Evolutionary conservation across 495 filamentous ascomycete genomes (phyloP).

Genomic region (Aspergillus incahuasiensis): DNA sequence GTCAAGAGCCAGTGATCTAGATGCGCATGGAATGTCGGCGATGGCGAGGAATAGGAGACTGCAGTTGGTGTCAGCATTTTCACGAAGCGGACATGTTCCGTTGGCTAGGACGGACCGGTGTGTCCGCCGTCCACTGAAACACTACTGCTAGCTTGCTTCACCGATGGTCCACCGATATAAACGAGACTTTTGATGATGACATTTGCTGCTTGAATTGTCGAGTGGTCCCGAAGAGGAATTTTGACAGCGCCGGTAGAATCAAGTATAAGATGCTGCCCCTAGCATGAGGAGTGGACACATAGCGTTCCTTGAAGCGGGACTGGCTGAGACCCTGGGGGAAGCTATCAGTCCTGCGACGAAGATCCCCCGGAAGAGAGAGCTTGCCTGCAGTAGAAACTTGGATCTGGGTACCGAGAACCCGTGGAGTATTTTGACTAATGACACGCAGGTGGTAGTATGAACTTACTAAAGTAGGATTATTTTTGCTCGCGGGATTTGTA

Average conservation of each 20-base stretch:
- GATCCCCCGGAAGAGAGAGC: constrained; percentile 7
- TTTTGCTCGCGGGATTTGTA: too few species aligned
- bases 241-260: not conserved
- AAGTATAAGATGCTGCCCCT: not conserved
- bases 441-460: not conserved
- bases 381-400: not conserved
- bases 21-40: not conserved
- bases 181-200: not conserved
- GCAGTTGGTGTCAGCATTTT: not conserved
- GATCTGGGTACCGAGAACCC: not conserved
- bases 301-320: not conserved
- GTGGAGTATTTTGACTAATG: not conserved
- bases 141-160: not conserved
- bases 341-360: constrained; percentile 1
- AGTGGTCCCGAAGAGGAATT: not conserved
- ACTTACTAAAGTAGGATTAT: not conserved
- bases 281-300: not conserved
- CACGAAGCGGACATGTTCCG: constrained; percentile 6
- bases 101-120: constrained; percentile 1
- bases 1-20: not conserved
- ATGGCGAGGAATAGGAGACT: not conserved
- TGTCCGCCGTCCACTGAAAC: not conserved
- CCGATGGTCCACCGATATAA: not conserved
- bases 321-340: constrained; percentile 2
- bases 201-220: not conserved